Percentiles rank a stretch among this genome's conserved stretches.
Conservation (phyloP, 176 grass and related monocot genomes). For the Microstegium vimineum region DNA sequence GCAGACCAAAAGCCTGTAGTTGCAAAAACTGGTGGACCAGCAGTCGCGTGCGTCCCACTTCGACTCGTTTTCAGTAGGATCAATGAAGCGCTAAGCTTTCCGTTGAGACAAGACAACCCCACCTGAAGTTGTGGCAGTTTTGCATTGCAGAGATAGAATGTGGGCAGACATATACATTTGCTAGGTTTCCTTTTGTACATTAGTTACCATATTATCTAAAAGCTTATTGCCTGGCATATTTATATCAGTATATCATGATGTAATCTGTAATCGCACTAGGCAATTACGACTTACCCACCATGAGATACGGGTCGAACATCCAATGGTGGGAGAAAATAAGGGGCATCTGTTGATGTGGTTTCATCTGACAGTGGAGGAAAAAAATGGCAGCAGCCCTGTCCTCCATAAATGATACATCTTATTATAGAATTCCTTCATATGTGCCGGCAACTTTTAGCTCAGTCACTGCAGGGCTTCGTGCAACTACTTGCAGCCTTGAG, state of each 20-base stretch:
- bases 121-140: constrained; percentile 25
- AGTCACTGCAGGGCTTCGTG: not conserved
- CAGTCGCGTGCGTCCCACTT: constrained; percentile 73
- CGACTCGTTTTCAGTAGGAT: constrained; percentile 98
- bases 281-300: constrained; percentile 27
- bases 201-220: constrained; percentile 26
- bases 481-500: not conserved
- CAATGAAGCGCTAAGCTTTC: constrained; percentile 78
- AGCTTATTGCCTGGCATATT: constrained; percentile 32
- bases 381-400: not conserved
- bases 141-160: constrained; percentile 2
- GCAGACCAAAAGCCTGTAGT: constrained; percentile 52
- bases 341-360: constrained; percentile 16
- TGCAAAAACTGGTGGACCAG: constrained; percentile 51
- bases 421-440: not conserved
- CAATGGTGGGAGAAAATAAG: constrained; percentile 36
- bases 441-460: not conserved
- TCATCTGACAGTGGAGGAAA: not conserved
- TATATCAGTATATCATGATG: constrained; percentile 32
- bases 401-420: constrained; percentile 15
- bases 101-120: constrained; percentile 54
- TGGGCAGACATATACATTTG: constrained; percentile 23
- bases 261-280: constrained; percentile 29
- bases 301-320: not conserved
- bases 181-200: constrained; percentile 43